Evolutionary conservation across 2,329 filamentous ascomycete species (phyloP).

Genomic region (Aspergillus sp.): DNA sequence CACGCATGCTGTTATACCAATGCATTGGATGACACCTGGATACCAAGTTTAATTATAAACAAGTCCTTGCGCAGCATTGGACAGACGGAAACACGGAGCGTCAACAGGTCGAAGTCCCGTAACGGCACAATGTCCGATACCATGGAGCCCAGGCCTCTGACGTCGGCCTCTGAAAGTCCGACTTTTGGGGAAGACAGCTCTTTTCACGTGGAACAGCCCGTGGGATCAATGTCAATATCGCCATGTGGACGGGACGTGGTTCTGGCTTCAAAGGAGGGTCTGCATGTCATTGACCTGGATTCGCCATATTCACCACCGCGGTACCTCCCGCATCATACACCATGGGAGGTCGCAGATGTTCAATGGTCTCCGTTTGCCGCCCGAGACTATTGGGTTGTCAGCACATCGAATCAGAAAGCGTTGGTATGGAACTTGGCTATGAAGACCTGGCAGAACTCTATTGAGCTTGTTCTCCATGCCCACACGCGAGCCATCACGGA

Average conservation of each 20-base stretch:
- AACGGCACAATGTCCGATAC: constrained; percentile 32
- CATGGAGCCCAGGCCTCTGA: constrained; percentile 39
- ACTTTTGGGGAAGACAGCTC: constrained; percentile 84
- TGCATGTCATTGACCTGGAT: constrained; percentile 90
- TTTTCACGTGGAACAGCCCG: constrained; percentile 74
- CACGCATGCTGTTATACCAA: constrained; percentile 7
- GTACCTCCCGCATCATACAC: constrained; percentile 78
- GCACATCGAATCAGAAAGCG: constrained; percentile 91
- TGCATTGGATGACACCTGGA: constrained; percentile 13
- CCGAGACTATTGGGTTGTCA: constrained; percentile 89
- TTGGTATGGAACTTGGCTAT: constrained; percentile 90
- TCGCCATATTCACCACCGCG: constrained; percentile 84
- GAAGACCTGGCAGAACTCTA: constrained; percentile 68
- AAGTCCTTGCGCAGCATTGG: constrained; percentile 6
- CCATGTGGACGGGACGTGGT: constrained; percentile 88
- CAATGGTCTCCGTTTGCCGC: constrained; percentile 94
- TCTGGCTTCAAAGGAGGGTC: constrained; percentile 82
- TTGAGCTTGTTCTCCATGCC: constrained; percentile 84
- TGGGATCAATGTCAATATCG: constrained; percentile 90
- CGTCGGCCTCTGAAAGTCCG: constrained; percentile 73
- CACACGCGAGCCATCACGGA: constrained; percentile 90
- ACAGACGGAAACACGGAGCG: constrained; percentile 3
- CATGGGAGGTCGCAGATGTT: constrained; percentile 94
- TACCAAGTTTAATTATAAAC: background rate
- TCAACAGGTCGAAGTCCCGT: background rate